Base-by-base conservation (phyloP, 139 green algal species). In the Volvox africanus region DNA sequence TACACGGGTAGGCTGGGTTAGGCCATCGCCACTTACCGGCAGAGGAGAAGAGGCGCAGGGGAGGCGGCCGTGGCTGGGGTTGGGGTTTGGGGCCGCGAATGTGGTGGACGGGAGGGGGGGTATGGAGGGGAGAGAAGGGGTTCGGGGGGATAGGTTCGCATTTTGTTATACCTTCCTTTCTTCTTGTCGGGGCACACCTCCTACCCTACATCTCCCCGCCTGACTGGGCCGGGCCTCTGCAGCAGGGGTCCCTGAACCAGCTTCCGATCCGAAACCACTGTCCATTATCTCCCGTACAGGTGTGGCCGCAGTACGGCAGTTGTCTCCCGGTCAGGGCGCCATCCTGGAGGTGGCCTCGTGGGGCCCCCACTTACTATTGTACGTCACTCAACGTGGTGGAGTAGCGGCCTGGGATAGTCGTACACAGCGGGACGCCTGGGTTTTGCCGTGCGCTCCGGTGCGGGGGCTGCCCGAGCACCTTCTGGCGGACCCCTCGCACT, bases 321-420 rank as follows among this genome's bases (percentile, higher is more conserved):
- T 96, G 2, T 68, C 78, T 18, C 92, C 93, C 0, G 86, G 78
- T 1, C 86, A 94, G 61, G 95, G 96, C 16, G 86, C 93, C 0
- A 92, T 97, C 26, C 92, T 98, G 77, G 91, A 94, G 33, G 78
- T 98, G 87, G 21, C 69, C 13, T 65, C 88, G 20, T 98, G 95
- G 94, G 95, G 92, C 22, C 80, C 90, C n/a, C 61, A 91, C 68
- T 69, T 97, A 36, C 88, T 99, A 87, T 88, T 98, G 76, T 96
- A 96, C 82, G 36, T 92, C 37, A 97, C 94, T 0, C 94, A 97
- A 90, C 86, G 93, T 0, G 96, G 96, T 76, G 96, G 95, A n/a
- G 83, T 99, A 61, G 90, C 96, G 20, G 96, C 90, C 36, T 97
- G 95, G 94, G 97, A 99, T 91, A 92, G 96, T 71, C 94, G 97